A percentile compares a stretch with the other conserved stretches of the same genome.
These are phyloP conservation scores for Scolecobasidium constrictum DNA, from an alignment of 2,329 filamentous ascomycete genomes.

Conservation along the genomic window DNA sequence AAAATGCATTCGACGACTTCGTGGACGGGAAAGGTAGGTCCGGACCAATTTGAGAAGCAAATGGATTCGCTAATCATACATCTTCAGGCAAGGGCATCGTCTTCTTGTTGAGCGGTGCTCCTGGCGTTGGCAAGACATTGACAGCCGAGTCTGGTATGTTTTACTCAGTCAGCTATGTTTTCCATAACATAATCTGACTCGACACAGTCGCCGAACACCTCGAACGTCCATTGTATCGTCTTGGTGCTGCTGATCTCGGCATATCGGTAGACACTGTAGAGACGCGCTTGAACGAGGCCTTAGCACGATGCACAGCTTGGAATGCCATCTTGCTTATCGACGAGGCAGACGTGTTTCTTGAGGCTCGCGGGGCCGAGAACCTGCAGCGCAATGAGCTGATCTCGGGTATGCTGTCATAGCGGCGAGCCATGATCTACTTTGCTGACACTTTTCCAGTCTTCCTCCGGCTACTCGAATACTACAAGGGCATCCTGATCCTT, in stretches of 20 bases:
- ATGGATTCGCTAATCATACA: not conserved
- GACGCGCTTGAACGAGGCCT: conserved; percentile 12
- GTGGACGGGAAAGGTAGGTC: conserved; percentile 7
- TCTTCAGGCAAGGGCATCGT: conserved; percentile 7
- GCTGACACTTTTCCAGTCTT: conserved; percentile 5
- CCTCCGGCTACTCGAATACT: conserved; percentile 16
- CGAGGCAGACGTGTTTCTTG: conserved; percentile 51
- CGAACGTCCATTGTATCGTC: conserved; percentile 14
- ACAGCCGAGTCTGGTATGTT: conserved; percentile 13
- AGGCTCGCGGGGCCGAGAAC: conserved; percentile 28
- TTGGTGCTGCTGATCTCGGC: conserved; percentile 35
- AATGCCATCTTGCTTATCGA: conserved; percentile 45
- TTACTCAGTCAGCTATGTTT: not conserved
- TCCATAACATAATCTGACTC: not conserved
- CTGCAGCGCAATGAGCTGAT: conserved; percentile 1
- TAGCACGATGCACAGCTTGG: conserved; percentile 38
- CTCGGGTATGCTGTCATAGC: not conserved
- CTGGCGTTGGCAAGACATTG: conserved; percentile 17
- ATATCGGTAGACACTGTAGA: conserved; percentile 7
- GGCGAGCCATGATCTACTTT: too few species aligned
- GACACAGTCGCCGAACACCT: conserved; percentile 15
- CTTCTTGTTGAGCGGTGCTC: conserved; percentile 10
- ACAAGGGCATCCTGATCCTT: conserved; percentile 19
- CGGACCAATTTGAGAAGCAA: not conserved
- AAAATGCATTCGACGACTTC: conserved; percentile 1